A percentile compares a stretch with the other conserved stretches of the same genome.
These are phyloP conservation scores for Phymatotrichopsis omnivora DNA, from an alignment of 2,329 filamentous ascomycete species.

Conservation along the genomic window DNA sequence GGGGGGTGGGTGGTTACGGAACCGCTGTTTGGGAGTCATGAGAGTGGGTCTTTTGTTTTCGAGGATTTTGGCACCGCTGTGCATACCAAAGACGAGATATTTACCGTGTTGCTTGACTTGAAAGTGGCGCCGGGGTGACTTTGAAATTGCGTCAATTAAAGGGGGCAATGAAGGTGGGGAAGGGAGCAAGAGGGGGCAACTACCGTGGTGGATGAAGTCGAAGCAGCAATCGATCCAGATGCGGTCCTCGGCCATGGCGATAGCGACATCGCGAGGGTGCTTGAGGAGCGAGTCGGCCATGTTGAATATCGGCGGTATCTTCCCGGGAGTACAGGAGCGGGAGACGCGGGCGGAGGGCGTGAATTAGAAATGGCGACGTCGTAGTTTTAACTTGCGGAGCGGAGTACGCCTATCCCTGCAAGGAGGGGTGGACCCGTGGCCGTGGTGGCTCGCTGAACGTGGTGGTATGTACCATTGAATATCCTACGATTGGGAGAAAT, in stretches of 20 bases:
- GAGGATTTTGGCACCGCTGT: conserved; percentile 90
- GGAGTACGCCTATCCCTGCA: too few relatives aligned
- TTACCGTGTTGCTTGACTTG: conserved; percentile 85
- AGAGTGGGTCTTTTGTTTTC: conserved; percentile 97
- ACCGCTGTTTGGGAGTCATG: conserved; percentile 84
- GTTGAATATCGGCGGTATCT: too few relatives aligned
- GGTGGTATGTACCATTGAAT: too few relatives aligned
- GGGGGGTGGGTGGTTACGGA: too few relatives aligned
- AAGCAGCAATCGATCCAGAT: conserved; percentile 99
- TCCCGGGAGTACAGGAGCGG: too few relatives aligned
- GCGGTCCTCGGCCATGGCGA: conserved; percentile 49
- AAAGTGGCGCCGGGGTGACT: conserved; percentile 94
- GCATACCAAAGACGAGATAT: conserved; percentile 83
- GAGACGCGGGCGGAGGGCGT: too few relatives aligned
- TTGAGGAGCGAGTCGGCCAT: conserved; percentile 20
- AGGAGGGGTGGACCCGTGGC: too few relatives aligned
- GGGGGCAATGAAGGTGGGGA: background rate
- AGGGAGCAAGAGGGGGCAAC: background rate
- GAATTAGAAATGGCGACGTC: too few relatives aligned
- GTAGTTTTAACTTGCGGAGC: too few relatives aligned
- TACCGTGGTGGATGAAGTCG: conserved; percentile 96
- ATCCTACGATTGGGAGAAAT: too few relatives aligned
- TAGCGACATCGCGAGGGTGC: conserved; percentile 16
- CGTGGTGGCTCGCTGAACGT: too few relatives aligned
- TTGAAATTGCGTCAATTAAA: conserved; percentile 33